Base-by-base conservation (phyloP, 2,329 filamentous ascomycete species). In the Cylindrodendrum hubeiense region DNA sequence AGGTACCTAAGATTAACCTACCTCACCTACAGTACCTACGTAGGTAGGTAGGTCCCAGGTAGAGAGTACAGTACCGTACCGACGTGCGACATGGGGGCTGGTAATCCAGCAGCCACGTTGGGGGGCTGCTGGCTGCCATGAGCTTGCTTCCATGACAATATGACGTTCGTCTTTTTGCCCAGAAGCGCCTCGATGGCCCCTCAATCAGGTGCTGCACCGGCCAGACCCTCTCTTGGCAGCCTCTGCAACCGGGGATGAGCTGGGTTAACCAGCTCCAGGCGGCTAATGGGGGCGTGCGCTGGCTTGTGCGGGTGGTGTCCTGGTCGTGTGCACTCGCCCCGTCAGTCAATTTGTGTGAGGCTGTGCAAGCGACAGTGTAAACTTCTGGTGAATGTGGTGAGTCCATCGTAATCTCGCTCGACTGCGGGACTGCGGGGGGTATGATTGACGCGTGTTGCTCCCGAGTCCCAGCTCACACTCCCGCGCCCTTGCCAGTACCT, bases 361-460 rank as follows among this genome's bases (percentile, higher is more conserved):
- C 41, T 39, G 50, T 60, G 58, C 34, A 34, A 51, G 34, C 41
- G 26, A 19, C 17, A n/a, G 19, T 24, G 41, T 6, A 19, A 21
- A 49, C 12, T 12, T 34, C 37, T 5, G 17, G 24, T 50, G 47
- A 50, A 39, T 51, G 21, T 56, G 52, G 46, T 49, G 37, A 63
- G 60, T 50, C 44, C 60, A 63, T 63, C 60, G 46, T 19, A 63
- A 63, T 63, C 53, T 63, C 60, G 53, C 52, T 57, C 46, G 19
- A 21, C 30, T n/a, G n/a, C n/a, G n/a, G n/a, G n/a, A n/a, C n/a
- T 24, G 26, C 28, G 19, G 53, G 37, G 44, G 52, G 47, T 39
- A n/a, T 37, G 28, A 57, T 37, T 49, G 54, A 57, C 54, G 53
- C 39, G 41, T 56, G 53, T 47, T 56, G 22, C 26, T 34, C 47